Base-by-base conservation (phyloP, 2,329 filamentous ascomycete genomes). In the Dactylellina cionopaga region DNA sequence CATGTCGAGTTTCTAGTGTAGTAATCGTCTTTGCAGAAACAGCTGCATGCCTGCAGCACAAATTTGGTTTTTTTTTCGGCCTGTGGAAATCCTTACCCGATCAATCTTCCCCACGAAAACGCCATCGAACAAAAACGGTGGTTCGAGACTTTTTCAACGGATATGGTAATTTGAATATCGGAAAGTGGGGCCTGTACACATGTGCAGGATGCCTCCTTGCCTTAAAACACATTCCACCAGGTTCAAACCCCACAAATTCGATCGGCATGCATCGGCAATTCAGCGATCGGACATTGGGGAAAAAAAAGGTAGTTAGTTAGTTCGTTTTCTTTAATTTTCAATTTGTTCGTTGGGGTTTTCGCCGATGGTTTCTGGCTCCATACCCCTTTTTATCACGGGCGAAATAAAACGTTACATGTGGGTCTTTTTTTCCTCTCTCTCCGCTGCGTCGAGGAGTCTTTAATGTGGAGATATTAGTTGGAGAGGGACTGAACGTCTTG, bases 181-280 rank as follows among this genome's bases (percentile, higher is more conserved):
- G 51, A 63, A 63, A 58, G 65, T 71, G 65, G 65, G 54, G 49
- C 65, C 63, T n/a, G n/a, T n/a, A n/a, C n/a, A n/a, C n/a, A n/a
- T n/a, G n/a, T n/a, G n/a, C n/a, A n/a, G n/a, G n/a, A n/a, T n/a
- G n/a, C n/a, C 29, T 60, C 15, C 10, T 49, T 47, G 25, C 27
- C 5, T 44, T 13, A 41, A 37, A 39, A 43, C 15, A 22, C 2
- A n/a, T 22, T 39, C 27, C 9, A 13, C 24, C 11, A 4, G 7
- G 25, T 27, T 19, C 10, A 54, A 60, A 63, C 65, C 56, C 56
- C 51, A 71, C 47, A 64, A 64, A 56, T 54, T 41, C 19, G 31
- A 46, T 68, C 55, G 64, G 64, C 24, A 46, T 33, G 49, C 66
- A 62, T 72, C 66, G 66, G 66, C 66, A 71, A 58, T 58, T 71